Percentiles rank a stretch among this genome's conserved stretches.
Conservation (phyloP, 768 basidiomycete genomes). For the Russula emetica region DNA sequence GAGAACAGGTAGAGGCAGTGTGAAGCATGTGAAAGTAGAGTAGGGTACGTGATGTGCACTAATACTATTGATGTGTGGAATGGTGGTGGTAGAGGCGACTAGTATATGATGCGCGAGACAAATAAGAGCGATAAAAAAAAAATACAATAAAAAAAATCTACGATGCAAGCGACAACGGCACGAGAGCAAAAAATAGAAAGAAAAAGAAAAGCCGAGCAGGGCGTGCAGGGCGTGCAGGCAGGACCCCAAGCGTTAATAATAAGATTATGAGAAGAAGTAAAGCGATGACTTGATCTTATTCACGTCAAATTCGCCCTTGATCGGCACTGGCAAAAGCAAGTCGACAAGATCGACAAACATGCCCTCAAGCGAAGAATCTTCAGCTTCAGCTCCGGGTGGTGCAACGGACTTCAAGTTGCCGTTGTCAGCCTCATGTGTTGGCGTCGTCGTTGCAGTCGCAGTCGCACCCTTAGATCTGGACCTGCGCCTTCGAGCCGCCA, state of each 20-base stretch:
- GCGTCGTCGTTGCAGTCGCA: background rate
- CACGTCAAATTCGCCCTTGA: conserved; percentile 85
- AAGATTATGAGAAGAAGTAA: conserved; percentile 88
- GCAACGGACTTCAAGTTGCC: too few relatives aligned
- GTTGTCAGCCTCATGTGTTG: too few relatives aligned
- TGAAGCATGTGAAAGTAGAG: background rate
- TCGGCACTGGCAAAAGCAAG: conserved; percentile 74
- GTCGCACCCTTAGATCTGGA: too few relatives aligned
- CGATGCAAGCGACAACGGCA: background rate
- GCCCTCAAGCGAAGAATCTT: conserved; percentile 31
- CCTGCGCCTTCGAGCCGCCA: background rate
- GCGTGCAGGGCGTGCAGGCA: too few relatives aligned
- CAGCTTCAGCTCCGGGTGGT: too few relatives aligned
- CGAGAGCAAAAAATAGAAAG: background rate
- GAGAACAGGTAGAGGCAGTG: background rate
- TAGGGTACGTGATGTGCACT: conserved; percentile 14
- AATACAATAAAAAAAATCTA: background rate
- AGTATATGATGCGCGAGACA: conserved; percentile 1
- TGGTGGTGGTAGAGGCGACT: background rate
- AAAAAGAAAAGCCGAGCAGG: too few relatives aligned
- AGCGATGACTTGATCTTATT: conserved; percentile 70
- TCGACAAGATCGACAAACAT: conserved; percentile 74
- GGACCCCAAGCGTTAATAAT: background rate
- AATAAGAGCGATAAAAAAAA: conserved; percentile 19
- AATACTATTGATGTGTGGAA: background rate